Percentiles rank a stretch among this genome's conserved stretches.
Evolutionary conservation across 331 rosid species (phyloP).

Genomic region (Quercus tomentella): DNA sequence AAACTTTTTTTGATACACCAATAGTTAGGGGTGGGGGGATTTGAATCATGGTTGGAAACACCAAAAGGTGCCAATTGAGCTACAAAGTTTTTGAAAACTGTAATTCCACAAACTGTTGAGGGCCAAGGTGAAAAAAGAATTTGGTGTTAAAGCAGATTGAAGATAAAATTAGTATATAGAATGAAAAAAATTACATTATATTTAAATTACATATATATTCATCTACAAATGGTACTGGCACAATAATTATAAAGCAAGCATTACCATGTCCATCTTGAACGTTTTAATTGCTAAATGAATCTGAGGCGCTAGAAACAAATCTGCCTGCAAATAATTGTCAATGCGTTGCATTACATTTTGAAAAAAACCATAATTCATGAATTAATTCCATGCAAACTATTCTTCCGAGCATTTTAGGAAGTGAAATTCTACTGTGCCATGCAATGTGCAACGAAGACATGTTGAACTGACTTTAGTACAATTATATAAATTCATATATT

Average conservation of each 20-base stretch:
- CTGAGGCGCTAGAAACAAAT: constrained; percentile 79
- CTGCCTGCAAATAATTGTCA: constrained; percentile 61
- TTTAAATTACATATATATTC: not conserved
- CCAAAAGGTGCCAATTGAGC: too few relatives aligned
- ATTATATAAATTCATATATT: not conserved
- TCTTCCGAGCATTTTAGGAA: not conserved
- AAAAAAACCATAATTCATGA: not conserved
- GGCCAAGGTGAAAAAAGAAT: not conserved
- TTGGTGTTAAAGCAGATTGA: not conserved
- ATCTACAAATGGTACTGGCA: not conserved
- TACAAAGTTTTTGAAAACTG: too few relatives aligned
- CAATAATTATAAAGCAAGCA: constrained; percentile 4
- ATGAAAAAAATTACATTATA: not conserved
- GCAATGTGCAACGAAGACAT: not conserved
- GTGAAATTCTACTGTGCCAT: not conserved
- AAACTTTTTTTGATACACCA: not conserved
- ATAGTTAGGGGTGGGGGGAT: too few relatives aligned
- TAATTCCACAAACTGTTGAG: not conserved
- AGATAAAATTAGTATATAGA: not conserved
- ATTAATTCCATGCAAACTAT: not conserved
- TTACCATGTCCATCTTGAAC: constrained; percentile 62
- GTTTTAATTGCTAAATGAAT: constrained; percentile 24
- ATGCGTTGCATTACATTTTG: constrained; percentile 4
- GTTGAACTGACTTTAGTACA: too few relatives aligned
- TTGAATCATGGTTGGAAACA: too few relatives aligned